Percentiles rank a stretch among this genome's conserved stretches.
Conservation (phyloP, 73 alveolate genomes). For the Paramecium sonneborni region DNA sequence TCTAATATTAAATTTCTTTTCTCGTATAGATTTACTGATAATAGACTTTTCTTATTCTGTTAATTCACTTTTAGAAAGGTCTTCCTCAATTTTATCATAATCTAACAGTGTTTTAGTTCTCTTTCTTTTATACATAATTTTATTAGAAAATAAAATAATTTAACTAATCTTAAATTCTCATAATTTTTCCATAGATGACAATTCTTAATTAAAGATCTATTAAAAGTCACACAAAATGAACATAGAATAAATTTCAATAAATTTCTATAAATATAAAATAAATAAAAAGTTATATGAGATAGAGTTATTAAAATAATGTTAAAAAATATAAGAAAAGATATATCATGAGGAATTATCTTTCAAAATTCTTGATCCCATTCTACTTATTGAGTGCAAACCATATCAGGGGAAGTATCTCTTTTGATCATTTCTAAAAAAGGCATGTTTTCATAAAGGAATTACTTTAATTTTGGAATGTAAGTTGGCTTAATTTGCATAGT, state of each 20-base stretch:
- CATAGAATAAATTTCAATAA: too few species aligned
- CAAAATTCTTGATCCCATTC: slow-evolving; percentile 69
- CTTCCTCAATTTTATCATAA: neutral
- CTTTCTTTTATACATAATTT: neutral
- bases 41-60: neutral
- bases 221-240: too few species aligned
- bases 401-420: slow-evolving; percentile 45
- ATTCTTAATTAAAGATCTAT: too few species aligned
- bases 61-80: neutral
- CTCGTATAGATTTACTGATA: neutral
- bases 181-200: neutral
- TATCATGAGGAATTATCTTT: neutral
- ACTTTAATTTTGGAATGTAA: slow-evolving; percentile 33
- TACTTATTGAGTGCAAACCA: slow-evolving; percentile 41
- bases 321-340: neutral
- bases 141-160: neutral
- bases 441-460: neutral
- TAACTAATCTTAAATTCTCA: neutral
- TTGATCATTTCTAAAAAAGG: slow-evolving; percentile 22
- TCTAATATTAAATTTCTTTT: neutral
- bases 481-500: slow-evolving; percentile 43
- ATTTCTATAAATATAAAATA: neutral
- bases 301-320: neutral
- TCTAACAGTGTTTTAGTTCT: neutral
- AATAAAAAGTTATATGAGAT: neutral